These are phyloP conservation scores for Metschnikowia similis DNA, from an alignment of 805 yeast genomes.

Conservation along the genomic window DNA sequence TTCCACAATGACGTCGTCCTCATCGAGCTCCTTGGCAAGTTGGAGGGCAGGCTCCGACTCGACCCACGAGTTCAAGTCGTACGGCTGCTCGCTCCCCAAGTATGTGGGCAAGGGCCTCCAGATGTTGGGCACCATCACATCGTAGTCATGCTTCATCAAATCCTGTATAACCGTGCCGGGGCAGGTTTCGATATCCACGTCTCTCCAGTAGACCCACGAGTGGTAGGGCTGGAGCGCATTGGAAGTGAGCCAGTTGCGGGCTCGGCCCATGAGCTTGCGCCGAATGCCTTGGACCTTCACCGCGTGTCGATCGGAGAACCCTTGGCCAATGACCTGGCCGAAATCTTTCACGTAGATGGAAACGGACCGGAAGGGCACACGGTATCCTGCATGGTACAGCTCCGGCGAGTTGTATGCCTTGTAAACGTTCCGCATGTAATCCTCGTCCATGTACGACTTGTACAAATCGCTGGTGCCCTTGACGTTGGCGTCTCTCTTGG, in stretches of 20 bases:
- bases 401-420: constrained; percentile 60
- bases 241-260: constrained; percentile 78
- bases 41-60: constrained; percentile 76
- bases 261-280: constrained; percentile 81
- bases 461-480: constrained; percentile 61
- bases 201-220: constrained; percentile 92
- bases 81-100: constrained; percentile 87
- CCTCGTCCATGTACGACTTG: constrained; percentile 63
- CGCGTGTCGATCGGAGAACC: constrained; percentile 78
- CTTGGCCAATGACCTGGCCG: constrained; percentile 82
- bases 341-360: constrained; percentile 79
- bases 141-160: constrained; percentile 64
- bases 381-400: constrained; percentile 52
- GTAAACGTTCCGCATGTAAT: constrained; percentile 53
- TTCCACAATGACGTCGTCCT: constrained; percentile 84
- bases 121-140: constrained; percentile 80
- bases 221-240: constrained; percentile 76
- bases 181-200: constrained; percentile 78
- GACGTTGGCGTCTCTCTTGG: constrained; percentile 29
- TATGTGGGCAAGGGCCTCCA: constrained; percentile 97
- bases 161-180: constrained; percentile 73
- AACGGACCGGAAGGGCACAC: constrained; percentile 69
- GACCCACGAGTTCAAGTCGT: constrained; percentile 95
- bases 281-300: constrained; percentile 83
- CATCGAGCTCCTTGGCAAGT: constrained; percentile 59